Evolutionary conservation across 1,139 yeast genomes (phyloP), one percentile per base, ranked within the genome.

Genomic region (Blastobotrys petasosporus): DNA sequence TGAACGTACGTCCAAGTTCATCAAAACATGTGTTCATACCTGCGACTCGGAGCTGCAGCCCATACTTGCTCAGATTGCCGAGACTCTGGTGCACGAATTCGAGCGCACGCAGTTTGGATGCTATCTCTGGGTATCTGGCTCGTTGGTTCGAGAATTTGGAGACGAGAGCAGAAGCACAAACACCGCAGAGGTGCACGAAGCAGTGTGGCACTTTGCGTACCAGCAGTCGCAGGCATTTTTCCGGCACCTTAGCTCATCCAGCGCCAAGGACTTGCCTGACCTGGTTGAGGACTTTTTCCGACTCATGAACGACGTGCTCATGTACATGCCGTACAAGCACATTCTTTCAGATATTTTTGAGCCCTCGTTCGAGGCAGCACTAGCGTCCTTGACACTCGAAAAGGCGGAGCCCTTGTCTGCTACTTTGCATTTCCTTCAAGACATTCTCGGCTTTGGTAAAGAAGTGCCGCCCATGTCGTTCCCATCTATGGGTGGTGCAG

Each of bases 61-160:
- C 1, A 71, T 84, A 29, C 69, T 90, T 32, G 77, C 81, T 2
- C 71, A 77, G 10, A 74, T 87, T 42, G 90, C 88, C 1, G 75
- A 71, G 47, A 70, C 76, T 16, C 73, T 86, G 49, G 76, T 73
- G 1, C 72, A 74, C 36, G 92, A 94, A 4, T 90, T 87, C 67
- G 74, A 79, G 41, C 67, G 69, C 40, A 82, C 82, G 31, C 77
- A 80, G 38, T 78, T 69, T 59, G 97, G 97, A 2, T 85, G 95
- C 62, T 90, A 83, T 61, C 68, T 90, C 49, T 90, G 95, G 94
- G 94, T 86, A 13, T 82, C 95, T 2, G 97, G 96, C 3, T 76
- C 85, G 4, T 69, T 87, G 29, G 78, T 90, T 45, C 77, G 87
- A 51, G 94, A 85, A 52, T 88, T 76, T 64, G 83, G 85, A 28